Evolutionary conservation across 2,329 filamentous ascomycete genomes (phyloP), one percentile per base, ranked within the genome.

Genomic region (Huntiella omanensis): DNA sequence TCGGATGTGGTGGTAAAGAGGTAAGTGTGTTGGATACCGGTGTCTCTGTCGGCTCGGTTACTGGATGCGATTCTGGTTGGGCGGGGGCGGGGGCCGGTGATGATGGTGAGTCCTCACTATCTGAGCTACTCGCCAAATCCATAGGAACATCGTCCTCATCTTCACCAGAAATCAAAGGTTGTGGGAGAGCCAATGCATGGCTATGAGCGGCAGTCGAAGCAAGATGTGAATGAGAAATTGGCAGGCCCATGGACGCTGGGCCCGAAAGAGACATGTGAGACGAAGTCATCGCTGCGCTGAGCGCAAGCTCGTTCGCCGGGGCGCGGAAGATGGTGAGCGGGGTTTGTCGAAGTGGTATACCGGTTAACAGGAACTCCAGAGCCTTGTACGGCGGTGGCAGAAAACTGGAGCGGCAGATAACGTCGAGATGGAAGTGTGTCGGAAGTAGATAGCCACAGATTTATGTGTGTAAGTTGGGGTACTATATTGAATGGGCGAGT

Each of bases 231-330:
- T 46, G 46, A 8, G 48, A 32, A 7, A 49, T 39, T 38, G 48
- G 33, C 22, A 28, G 10, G 6, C 22, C 22, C 34, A 47, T 36
- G 32, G 46, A 35, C 44, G 48, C 44, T 38, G 44, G 44, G 33
- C 48, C 43, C n/a, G 46, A 38, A n/a, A 48, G 35, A 15, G n/a
- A 45, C 46, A 47, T 35, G 33, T 49, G 48, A 28, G 48, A 46
- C 48, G 48, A 49, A 49, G 48, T 49, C 48, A 49, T 49, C 48
- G 44, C 48, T 49, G 48, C 39, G 34, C 44, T 40, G 11, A 12
- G 44, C 28, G 36, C 39, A 44, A 49, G 48, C 48, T 49, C 48
- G 40, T 49, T 49, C 48, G 48, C 44, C 48, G 37, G 32, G 32
- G 34, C 33, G 39, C 33, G 36, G 32, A 35, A 28, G 6, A 7